A percentile compares a stretch with the other conserved stretches of the same genome.
phyloP scores from a whole-genome alignment of 768 basidiomycete genomes.

The Artomyces pyxidatus region DNA sequence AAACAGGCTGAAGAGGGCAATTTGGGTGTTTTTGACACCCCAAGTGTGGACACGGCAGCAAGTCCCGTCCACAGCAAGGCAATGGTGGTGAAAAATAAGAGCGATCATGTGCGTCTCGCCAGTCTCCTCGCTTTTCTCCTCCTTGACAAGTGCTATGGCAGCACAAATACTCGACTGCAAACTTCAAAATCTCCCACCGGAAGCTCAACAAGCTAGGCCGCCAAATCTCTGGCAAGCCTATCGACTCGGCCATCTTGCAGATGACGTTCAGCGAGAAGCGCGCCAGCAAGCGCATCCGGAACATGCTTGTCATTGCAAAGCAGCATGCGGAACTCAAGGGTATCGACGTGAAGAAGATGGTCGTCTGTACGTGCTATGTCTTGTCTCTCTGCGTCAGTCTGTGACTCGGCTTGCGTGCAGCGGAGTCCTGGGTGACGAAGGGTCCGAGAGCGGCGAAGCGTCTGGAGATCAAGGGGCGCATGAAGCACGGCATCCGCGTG shows the following conservation, averaged over 20 bases:
- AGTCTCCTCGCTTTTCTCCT: neutral
- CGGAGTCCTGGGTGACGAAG: conserved; percentile 93
- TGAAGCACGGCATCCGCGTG: conserved; percentile 66
- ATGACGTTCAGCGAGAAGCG: conserved; percentile 96
- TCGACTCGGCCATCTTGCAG: conserved; percentile 92
- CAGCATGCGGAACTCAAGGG: conserved; percentile 78
- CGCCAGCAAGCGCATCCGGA: conserved; percentile 77
- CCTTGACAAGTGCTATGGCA: conserved; percentile 22
- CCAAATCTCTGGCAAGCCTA: conserved; percentile 85
- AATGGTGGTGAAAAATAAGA: conserved; percentile 2
- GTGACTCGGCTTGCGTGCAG: conserved; percentile 30
- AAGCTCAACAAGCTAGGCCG: conserved; percentile 85
- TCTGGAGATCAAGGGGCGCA: conserved; percentile 78
- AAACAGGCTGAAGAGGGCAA: conserved; percentile 38
- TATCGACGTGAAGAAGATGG: conserved; percentile 59
- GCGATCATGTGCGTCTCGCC: conserved; percentile 10
- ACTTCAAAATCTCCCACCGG: conserved; percentile 89
- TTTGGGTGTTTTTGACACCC: conserved; percentile 40
- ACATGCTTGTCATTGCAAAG: conserved; percentile 80
- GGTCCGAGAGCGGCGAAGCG: conserved; percentile 55
- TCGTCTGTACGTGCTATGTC: conserved; percentile 59
- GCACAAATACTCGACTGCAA: conserved; percentile 91
- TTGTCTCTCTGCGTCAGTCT: neutral
- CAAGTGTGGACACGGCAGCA: conserved; percentile 1
- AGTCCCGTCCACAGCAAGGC: neutral